Conservation (phyloP, 768 basidiomycete genomes). For the Gymnopilus dilepis region DNA sequence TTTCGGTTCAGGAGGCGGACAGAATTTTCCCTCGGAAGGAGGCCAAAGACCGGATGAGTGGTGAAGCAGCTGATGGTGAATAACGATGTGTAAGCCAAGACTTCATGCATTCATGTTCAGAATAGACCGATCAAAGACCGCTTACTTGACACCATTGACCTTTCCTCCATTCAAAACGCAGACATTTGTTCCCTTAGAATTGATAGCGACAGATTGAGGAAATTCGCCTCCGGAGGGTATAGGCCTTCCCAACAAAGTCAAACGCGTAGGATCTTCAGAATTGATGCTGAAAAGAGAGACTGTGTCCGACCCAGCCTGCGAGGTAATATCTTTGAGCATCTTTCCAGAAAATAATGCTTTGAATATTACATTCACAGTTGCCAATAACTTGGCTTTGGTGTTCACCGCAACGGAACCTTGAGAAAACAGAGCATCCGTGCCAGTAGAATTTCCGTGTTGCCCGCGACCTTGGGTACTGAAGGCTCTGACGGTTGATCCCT, state of each 20-base stretch:
- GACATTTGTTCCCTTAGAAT: slow-evolving; percentile 31
- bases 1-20: slow-evolving; percentile 48
- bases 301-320: slow-evolving; percentile 54
- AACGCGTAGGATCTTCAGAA: slow-evolving; percentile 43
- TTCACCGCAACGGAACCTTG: slow-evolving; percentile 48
- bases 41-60: slow-evolving; percentile 46
- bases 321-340: neutral
- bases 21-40: slow-evolving; percentile 44
- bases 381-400: slow-evolving; percentile 35
- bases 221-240: slow-evolving; percentile 53
- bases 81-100: neutral
- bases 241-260: slow-evolving; percentile 49
- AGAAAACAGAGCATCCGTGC: slow-evolving; percentile 44
- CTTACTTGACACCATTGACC: slow-evolving; percentile 43
- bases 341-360: no score
- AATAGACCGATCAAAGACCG: neutral
- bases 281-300: slow-evolving; percentile 46
- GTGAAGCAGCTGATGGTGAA: slow-evolving; percentile 42
- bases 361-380: slow-evolving; percentile 46
- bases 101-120: no score
- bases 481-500: slow-evolving; percentile 7
- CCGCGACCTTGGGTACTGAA: slow-evolving; percentile 15
- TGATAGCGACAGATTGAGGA: slow-evolving; percentile 50
- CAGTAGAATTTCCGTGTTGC: neutral
- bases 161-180: slow-evolving; percentile 51